phyloP scores from a whole-genome alignment of 768 basidiomycete genomes.

The Termitomyces sp. region DNA sequence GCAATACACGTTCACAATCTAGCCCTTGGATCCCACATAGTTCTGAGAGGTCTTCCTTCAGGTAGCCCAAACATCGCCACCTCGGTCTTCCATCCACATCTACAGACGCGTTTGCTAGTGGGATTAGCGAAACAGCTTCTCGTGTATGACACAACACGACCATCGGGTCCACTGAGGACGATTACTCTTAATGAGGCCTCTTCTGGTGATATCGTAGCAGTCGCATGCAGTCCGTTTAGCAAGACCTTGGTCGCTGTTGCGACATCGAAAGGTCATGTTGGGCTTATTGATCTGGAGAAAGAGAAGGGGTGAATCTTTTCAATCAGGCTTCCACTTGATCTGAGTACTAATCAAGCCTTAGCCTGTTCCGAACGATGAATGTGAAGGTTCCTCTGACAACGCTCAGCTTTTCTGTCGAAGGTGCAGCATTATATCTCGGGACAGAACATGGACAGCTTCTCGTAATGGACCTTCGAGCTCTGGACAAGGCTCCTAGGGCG shows the following conservation, averaged over 20 bases:
- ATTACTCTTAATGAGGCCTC: slow-evolving; percentile 39
- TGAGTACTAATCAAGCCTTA: slow-evolving; percentile 17
- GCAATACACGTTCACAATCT: slow-evolving; percentile 60
- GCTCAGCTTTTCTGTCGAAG: slow-evolving; percentile 65
- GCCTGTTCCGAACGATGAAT: slow-evolving; percentile 53
- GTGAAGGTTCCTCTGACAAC: slow-evolving; percentile 51
- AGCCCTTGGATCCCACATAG: slow-evolving; percentile 42
- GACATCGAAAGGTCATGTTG: slow-evolving; percentile 47
- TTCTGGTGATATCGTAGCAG: slow-evolving; percentile 44
- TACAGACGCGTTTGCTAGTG: slow-evolving; percentile 54
- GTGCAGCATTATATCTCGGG: slow-evolving; percentile 60
- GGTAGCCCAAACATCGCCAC: slow-evolving; percentile 32
- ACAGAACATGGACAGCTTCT: slow-evolving; percentile 61
- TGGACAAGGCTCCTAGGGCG: slow-evolving; percentile 59
- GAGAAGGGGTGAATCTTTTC: slow-evolving; percentile 51
- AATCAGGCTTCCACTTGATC: background rate
- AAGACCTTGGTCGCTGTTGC: slow-evolving; percentile 62
- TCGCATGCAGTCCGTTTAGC: slow-evolving; percentile 71
- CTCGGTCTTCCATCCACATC: slow-evolving; percentile 59
- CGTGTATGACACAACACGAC: slow-evolving; percentile 58
- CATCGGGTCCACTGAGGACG: slow-evolving; percentile 48
- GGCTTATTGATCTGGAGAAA: slow-evolving; percentile 67
- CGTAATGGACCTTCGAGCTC: slow-evolving; percentile 54
- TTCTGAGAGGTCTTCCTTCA: slow-evolving; percentile 47
- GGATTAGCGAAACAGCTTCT: slow-evolving; percentile 44